phyloP scores from a whole-genome alignment of 2,329 filamentous ascomycete species.

The Scolecobasidium constrictum region DNA sequence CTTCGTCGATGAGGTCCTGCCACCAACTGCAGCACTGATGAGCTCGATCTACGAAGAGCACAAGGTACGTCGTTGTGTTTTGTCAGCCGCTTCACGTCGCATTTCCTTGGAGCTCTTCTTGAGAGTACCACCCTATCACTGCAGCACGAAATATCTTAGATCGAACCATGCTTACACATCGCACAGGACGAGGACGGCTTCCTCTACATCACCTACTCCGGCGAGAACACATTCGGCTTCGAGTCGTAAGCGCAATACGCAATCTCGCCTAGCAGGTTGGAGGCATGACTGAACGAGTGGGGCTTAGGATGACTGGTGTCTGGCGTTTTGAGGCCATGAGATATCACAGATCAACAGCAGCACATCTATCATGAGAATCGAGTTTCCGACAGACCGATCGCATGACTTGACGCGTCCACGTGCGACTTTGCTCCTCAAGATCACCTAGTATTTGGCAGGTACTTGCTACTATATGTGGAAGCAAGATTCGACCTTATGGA shows the following conservation, averaged over 20 bases:
- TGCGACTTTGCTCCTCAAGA: neutral
- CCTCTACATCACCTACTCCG: slow-evolving; percentile 96
- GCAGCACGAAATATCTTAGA: too few relatives aligned
- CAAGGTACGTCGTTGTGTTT: slow-evolving; percentile 55
- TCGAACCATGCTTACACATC: slow-evolving; percentile 7
- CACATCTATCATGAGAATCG: neutral
- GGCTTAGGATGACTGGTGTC: slow-evolving; percentile 1
- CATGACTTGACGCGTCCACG: neutral
- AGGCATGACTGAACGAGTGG: neutral
- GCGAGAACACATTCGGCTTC: slow-evolving; percentile 93
- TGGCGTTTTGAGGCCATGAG: slow-evolving; percentile 3
- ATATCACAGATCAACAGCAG: neutral
- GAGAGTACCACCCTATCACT: too few relatives aligned
- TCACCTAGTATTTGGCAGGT: too few relatives aligned
- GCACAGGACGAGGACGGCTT: slow-evolving; percentile 60
- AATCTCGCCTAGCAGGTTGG: neutral
- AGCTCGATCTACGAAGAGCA: slow-evolving; percentile 99
- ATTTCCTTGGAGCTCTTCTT: too few relatives aligned
- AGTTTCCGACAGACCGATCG: neutral
- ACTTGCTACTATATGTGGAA: too few relatives aligned
- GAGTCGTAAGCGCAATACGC: neutral
- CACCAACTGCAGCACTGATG: slow-evolving; percentile 94
- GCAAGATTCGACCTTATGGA: too few relatives aligned
- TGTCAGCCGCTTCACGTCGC: neutral
- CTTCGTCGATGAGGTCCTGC: slow-evolving; percentile 97